Evolutionary conservation across 2,329 filamentous ascomycete species (phyloP).

Genomic region (Neocucurbitaria cava): DNA sequence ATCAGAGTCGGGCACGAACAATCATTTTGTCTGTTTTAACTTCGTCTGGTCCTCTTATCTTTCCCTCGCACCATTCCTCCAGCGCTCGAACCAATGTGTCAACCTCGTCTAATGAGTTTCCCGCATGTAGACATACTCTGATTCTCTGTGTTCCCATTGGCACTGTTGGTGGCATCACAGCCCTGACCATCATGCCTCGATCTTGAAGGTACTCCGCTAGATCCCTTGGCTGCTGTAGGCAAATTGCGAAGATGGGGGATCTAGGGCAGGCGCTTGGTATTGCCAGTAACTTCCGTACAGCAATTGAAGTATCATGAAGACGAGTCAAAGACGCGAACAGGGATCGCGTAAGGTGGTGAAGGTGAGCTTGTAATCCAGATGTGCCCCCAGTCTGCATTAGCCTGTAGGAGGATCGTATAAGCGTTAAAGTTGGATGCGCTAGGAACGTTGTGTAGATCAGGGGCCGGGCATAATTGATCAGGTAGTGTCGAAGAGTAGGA

Average conservation of each 20-base stretch:
- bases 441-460: conserved; percentile 54
- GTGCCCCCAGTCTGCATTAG: conserved; percentile 33
- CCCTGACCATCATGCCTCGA: conserved; percentile 43
- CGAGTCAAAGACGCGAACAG: conserved; percentile 28
- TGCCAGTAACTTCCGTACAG: conserved; percentile 18
- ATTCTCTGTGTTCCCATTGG: conserved; percentile 50
- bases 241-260: conserved; percentile 45
- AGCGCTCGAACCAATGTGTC: conserved; percentile 39
- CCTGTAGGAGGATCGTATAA: conserved; percentile 47
- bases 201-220: conserved; percentile 38
- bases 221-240: conserved; percentile 33
- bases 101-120: conserved; percentile 49
- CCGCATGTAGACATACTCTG: conserved; percentile 52
- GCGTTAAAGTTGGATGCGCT: conserved; percentile 51
- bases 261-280: conserved; percentile 36
- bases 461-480: conserved; percentile 49
- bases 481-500: conserved; percentile 36
- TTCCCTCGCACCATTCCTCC: conserved; percentile 36
- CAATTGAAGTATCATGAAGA: conserved; percentile 13
- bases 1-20: conserved; percentile 6
- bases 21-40: not conserved
- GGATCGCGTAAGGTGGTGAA: conserved; percentile 28
- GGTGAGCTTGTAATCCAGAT: conserved; percentile 26
- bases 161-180: conserved; percentile 52
- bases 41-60: not conserved